Conservation (phyloP, 441 rosid genomes). For the Iberis amara region DNA sequence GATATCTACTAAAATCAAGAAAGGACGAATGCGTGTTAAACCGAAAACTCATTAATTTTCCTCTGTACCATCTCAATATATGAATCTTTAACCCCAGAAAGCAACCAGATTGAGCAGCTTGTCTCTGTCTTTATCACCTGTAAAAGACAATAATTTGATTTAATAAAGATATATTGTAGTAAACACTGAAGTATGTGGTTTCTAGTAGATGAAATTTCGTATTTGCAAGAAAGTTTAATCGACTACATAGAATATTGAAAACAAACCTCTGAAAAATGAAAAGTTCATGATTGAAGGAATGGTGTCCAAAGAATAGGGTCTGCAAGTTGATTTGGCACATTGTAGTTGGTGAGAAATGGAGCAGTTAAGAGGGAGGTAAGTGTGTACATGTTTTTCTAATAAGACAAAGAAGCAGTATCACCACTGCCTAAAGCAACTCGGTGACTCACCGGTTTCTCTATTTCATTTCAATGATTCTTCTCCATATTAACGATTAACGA, state of each 20-base stretch:
- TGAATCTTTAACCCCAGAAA: no score
- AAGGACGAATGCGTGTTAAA: neutral
- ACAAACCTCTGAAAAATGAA: constrained; percentile 69
- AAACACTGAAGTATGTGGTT: constrained; percentile 9
- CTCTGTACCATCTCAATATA: constrained; percentile 57
- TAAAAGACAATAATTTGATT: constrained; percentile 16
- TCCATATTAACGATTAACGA: constrained; percentile 57
- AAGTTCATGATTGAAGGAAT: constrained; percentile 66
- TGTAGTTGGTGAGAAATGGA: constrained; percentile 79
- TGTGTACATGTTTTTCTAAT: constrained; percentile 68
- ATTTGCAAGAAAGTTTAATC: neutral
- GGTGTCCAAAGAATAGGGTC: constrained; percentile 88
- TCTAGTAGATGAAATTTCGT: neutral
- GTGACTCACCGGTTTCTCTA: constrained; percentile 53
- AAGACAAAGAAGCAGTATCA: constrained; percentile 52
- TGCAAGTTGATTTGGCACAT: constrained; percentile 50
- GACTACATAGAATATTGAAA: constrained; percentile 19
- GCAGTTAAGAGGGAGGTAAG: constrained; percentile 75
- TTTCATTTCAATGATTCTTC: constrained; percentile 65
- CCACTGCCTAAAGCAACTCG: constrained; percentile 47
- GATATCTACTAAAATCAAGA: neutral
- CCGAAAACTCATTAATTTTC: constrained; percentile 27
- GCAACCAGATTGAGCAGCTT: no score
- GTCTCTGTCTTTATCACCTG: constrained; percentile 88
- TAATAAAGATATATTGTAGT: constrained; percentile 7